Percentiles rank a stretch among this genome's conserved stretches.
Evolutionary conservation across 2,329 filamentous ascomycete genomes (phyloP).

Genomic region (Rutstroemia sydowiana): DNA sequence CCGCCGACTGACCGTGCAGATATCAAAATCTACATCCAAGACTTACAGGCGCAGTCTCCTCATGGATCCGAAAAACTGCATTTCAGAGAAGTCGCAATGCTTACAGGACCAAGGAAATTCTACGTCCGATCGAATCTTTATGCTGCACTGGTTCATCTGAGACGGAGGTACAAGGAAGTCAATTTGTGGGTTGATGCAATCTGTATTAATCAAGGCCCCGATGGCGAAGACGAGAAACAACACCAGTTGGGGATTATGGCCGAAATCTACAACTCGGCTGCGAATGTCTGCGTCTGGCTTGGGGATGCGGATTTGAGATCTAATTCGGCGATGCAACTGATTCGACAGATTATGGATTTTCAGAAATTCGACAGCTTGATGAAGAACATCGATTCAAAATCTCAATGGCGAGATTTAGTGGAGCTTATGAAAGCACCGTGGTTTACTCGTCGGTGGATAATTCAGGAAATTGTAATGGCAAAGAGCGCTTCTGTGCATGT

Average conservation of each 20-base stretch:
- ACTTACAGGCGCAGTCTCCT: too few relatives aligned
- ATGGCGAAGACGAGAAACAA: too few relatives aligned
- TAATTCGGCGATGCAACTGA: neutral
- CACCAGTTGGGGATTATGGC: neutral
- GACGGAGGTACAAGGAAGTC: neutral
- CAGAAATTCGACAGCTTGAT: neutral
- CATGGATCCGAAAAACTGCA: too few relatives aligned
- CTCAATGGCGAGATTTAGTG: neutral
- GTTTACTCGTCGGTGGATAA: slow-evolving; percentile 6
- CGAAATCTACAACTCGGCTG: neutral
- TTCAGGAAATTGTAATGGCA: slow-evolving; percentile 8
- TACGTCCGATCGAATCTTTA: neutral
- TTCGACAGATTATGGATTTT: neutral
- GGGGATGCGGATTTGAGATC: neutral
- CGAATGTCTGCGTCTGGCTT: neutral
- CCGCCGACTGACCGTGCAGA: too few relatives aligned
- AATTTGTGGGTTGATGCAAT: neutral
- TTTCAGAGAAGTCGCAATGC: too few relatives aligned
- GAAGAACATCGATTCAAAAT: neutral
- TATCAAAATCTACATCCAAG: too few relatives aligned
- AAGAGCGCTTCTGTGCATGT: slow-evolving; percentile 26
- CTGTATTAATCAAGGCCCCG: too few relatives aligned
- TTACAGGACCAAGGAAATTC: neutral
- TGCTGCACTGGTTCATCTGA: neutral
- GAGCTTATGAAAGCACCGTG: slow-evolving; percentile 1